These are phyloP conservation scores for Salix dunnii DNA, from an alignment of 345 rosid species.

Conservation along the genomic window DNA sequence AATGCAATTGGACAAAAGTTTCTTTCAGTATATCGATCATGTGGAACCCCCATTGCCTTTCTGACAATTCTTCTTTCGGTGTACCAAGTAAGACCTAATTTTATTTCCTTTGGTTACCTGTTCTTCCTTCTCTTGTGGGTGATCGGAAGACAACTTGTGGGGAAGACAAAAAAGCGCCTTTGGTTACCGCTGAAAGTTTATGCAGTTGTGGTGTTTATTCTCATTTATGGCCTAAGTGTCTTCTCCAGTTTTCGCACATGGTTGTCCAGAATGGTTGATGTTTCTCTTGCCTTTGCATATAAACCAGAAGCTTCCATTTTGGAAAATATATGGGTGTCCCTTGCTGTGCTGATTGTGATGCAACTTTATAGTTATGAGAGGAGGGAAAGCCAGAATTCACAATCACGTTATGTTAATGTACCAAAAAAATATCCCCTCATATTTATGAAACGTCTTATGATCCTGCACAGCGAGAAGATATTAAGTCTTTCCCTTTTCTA, in stretches of 20 bases:
- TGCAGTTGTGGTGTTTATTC: conserved; percentile 29
- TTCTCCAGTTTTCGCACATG: conserved; percentile 24
- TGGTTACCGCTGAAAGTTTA: conserved; percentile 44
- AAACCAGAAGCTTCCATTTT: conserved; percentile 31
- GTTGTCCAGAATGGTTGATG: conserved; percentile 31
- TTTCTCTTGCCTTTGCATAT: conserved; percentile 29
- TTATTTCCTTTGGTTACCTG: conserved; percentile 37
- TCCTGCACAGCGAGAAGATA: conserved; percentile 45
- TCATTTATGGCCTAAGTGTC: conserved; percentile 32
- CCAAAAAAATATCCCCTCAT: conserved; percentile 5
- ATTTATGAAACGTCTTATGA: conserved; percentile 33
- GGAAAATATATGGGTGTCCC: conserved; percentile 35
- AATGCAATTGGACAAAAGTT: conserved; percentile 37
- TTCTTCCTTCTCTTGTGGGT: conserved; percentile 47
- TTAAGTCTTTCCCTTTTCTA: conserved; percentile 33
- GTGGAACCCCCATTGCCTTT: conserved; percentile 43
- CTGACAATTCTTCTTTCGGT: conserved; percentile 42
- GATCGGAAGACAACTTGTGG: conserved; percentile 39
- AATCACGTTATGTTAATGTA: neutral
- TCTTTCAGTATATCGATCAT: conserved; percentile 39
- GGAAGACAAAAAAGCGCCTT: conserved; percentile 32
- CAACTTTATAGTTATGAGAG: conserved; percentile 47
- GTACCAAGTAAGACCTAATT: conserved; percentile 39
- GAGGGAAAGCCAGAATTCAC: conserved; percentile 24
- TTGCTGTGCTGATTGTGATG: conserved; percentile 39